Percentiles rank a stretch among this genome's conserved stretches.
Conservation (phyloP, 139 green algal genomes). For the Parachlorella kessleri region DNA sequence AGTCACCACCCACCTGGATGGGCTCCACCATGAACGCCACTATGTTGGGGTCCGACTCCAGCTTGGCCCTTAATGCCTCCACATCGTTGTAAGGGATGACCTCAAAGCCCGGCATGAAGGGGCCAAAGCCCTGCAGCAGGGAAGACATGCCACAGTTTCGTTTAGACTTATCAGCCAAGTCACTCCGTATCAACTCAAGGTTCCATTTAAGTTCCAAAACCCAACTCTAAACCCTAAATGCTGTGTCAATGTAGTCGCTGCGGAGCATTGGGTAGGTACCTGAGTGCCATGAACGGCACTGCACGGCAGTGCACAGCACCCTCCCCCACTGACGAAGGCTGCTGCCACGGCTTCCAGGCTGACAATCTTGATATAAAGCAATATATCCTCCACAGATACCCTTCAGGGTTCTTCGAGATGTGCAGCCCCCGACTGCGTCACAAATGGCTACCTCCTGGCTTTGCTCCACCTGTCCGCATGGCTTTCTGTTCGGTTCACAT, state of each 20-base stretch:
- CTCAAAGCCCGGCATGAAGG: conserved; percentile 95
- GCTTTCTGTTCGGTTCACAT: too few species aligned
- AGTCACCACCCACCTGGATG: conserved; percentile 80
- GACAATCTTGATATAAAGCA: too few species aligned
- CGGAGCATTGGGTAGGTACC: too few species aligned
- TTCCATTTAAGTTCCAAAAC: not conserved
- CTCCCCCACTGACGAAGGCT: too few species aligned
- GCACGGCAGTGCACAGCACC: too few species aligned
- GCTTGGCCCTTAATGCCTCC: conserved; percentile 69
- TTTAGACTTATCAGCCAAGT: not conserved
- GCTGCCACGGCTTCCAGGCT: too few species aligned
- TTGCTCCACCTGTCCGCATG: too few species aligned
- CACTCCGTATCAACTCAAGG: not conserved
- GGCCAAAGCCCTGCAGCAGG: conserved; percentile 71
- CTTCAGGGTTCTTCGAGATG: too few species aligned
- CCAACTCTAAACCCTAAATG: not conserved
- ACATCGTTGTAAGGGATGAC: conserved; percentile 97
- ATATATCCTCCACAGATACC: too few species aligned
- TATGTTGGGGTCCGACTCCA: conserved; percentile 82
- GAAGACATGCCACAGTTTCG: not conserved
- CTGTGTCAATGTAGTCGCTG: not conserved
- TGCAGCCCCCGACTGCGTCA: too few species aligned
- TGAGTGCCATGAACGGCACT: too few species aligned
- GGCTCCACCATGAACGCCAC: conserved; percentile 98
- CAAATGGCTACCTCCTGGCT: too few species aligned